Evolutionary conservation across 805 yeast species (phyloP).

Genomic region (Hagleromyces aurorensis): DNA sequence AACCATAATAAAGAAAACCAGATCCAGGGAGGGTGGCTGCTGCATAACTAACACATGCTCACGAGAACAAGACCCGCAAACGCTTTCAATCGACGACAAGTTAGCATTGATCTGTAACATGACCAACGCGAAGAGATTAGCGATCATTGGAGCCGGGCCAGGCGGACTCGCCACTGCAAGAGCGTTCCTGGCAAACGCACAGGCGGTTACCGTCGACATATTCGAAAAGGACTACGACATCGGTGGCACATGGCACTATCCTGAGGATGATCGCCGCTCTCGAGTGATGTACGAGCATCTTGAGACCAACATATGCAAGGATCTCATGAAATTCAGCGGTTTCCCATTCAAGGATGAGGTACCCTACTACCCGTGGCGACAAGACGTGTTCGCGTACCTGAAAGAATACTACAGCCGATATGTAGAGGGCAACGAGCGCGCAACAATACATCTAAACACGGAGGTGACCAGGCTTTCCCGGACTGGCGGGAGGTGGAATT

Average conservation of each 20-base stretch:
- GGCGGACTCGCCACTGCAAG: slow-evolving; percentile 60
- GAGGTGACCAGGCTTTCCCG: slow-evolving; percentile 19
- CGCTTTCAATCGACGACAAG: too few relatives aligned
- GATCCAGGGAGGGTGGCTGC: too few relatives aligned
- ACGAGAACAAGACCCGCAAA: too few relatives aligned
- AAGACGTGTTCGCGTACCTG: slow-evolving; percentile 56
- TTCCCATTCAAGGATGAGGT: slow-evolving; percentile 40
- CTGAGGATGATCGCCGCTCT: slow-evolving; percentile 21
- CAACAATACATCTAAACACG: slow-evolving; percentile 23
- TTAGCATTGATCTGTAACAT: slow-evolving; percentile 3
- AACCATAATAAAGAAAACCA: background rate
- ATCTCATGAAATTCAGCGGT: slow-evolving; percentile 58
- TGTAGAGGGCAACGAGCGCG: slow-evolving; percentile 21
- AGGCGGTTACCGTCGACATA: slow-evolving; percentile 41
- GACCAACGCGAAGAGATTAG: slow-evolving; percentile 33
- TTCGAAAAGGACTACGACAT: slow-evolving; percentile 50
- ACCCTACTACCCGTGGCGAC: slow-evolving; percentile 51
- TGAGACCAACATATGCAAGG: slow-evolving; percentile 62
- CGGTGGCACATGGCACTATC: slow-evolving; percentile 81
- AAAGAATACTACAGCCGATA: slow-evolving; percentile 39
- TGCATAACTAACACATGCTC: too few relatives aligned
- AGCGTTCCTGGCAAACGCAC: slow-evolving; percentile 48
- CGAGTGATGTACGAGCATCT: slow-evolving; percentile 52
- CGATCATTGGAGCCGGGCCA: slow-evolving; percentile 76
- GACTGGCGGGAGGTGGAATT: slow-evolving; percentile 12